A percentile compares a stretch with the other conserved stretches of the same genome.
These are phyloP conservation scores for Dendrobium chrysotoxum DNA, from an alignment of 106 monocot species.

Conservation along the genomic window DNA sequence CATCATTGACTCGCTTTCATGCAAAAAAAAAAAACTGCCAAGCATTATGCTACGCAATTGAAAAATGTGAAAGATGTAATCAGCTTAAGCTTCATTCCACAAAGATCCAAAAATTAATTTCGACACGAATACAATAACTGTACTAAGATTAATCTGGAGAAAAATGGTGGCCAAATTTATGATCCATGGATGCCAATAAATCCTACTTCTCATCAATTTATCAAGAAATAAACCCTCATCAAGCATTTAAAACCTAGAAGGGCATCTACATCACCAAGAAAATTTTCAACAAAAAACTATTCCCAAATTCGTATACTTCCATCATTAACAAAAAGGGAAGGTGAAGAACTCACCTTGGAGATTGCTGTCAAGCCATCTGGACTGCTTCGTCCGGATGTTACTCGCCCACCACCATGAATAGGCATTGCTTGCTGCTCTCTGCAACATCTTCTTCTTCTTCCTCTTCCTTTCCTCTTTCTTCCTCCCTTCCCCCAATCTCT, in stretches of 20 bases:
- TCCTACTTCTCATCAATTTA: not conserved
- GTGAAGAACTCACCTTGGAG: slow-evolving; percentile 45
- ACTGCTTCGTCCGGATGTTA: slow-evolving; percentile 84
- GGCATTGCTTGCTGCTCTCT: slow-evolving; percentile 90
- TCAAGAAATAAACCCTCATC: not conserved
- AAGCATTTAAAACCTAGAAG: not conserved
- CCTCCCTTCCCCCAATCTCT: not conserved
- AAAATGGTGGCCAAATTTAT: not conserved
- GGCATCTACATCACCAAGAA: not conserved
- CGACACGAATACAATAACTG: too few species aligned
- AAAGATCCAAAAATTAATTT: too few species aligned
- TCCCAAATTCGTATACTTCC: not conserved
- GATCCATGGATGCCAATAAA: not conserved
- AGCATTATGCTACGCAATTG: too few species aligned
- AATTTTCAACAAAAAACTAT: not conserved
- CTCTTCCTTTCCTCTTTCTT: not conserved
- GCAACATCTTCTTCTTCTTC: slow-evolving; percentile 45
- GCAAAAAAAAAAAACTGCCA: too few species aligned
- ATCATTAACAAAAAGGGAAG: not conserved
- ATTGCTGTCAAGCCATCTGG: slow-evolving; percentile 87
- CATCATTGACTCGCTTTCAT: too few species aligned
- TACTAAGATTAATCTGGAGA: too few species aligned
- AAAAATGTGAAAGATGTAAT: too few species aligned
- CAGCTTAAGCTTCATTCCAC: too few species aligned
- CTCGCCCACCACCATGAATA: slow-evolving; percentile 99